Conservation (phyloP, 768 basidiomycete genomes). For the Tulasnella sp. region DNA sequence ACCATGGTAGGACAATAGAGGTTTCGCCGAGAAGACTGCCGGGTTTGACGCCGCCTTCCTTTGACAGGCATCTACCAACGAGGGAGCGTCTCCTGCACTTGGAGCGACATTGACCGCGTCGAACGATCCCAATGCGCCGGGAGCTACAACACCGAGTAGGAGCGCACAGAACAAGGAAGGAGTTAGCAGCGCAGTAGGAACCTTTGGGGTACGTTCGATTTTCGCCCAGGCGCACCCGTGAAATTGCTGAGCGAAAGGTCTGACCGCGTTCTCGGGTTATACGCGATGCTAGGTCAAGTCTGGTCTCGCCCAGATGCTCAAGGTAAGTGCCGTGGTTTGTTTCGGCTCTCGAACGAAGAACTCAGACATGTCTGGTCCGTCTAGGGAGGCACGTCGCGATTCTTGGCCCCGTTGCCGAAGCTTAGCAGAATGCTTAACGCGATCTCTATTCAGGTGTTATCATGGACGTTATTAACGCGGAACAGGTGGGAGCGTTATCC, state of each 20-base stretch:
- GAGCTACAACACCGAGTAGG: not conserved
- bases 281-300: conserved; percentile 66
- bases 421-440: conserved; percentile 26
- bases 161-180: not conserved
- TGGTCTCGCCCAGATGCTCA: conserved; percentile 94
- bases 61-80: not conserved
- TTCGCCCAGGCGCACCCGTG: conserved; percentile 14
- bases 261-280: conserved; percentile 10
- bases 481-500: conserved; percentile 44
- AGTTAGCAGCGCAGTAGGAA: conserved; percentile 46
- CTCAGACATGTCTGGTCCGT: not conserved
- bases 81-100: not conserved
- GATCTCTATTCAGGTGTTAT: conserved; percentile 69
- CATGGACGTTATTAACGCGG: conserved; percentile 90
- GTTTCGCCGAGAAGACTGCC: not conserved
- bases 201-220: conserved; percentile 55
- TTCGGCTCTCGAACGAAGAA: conserved; percentile 14
- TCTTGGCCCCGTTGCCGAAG: conserved; percentile 17
- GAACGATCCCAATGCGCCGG: not conserved
- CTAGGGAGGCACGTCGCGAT: conserved; percentile 18
- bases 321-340: conserved; percentile 45
- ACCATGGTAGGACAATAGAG: not conserved
- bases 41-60: not conserved
- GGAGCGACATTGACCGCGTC: not conserved
- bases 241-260: not conserved